These are phyloP conservation scores for Emmonsia crescens DNA, from an alignment of 2,329 filamentous ascomycete genomes.

Conservation along the genomic window DNA sequence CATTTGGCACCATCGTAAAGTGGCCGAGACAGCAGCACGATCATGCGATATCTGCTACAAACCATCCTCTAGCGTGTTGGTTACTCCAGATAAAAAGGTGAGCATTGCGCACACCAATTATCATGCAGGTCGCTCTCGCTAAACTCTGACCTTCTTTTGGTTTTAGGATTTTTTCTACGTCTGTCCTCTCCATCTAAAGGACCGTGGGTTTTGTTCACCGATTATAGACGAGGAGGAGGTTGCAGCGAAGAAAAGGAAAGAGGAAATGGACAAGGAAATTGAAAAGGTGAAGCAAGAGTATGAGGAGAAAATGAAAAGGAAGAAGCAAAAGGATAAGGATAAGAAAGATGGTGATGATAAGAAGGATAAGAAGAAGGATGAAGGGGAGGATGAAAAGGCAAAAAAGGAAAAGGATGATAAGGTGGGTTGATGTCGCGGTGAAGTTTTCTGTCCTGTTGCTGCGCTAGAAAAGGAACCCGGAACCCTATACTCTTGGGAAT, in stretches of 20 bases:
- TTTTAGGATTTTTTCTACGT: conserved; percentile 80
- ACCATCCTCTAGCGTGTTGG: conserved; percentile 71
- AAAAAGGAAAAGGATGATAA: conserved; percentile 45
- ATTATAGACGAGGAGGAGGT: conserved; percentile 35
- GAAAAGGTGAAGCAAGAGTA: conserved; percentile 44
- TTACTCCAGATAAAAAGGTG: conserved; percentile 84
- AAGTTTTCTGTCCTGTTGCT: conserved; percentile 6
- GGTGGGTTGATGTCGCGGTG: conserved; percentile 23
- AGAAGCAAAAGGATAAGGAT: conserved; percentile 51
- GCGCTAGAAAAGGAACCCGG: conserved; percentile 16
- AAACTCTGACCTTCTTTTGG: not conserved
- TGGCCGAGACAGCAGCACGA: conserved; percentile 73
- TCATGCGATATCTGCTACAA: conserved; percentile 89
- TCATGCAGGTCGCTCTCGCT: not conserved
- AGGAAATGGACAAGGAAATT: conserved; percentile 35
- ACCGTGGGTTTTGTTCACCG: conserved; percentile 64
- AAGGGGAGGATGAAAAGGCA: conserved; percentile 34
- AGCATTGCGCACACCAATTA: conserved; percentile 6
- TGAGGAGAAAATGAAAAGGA: conserved; percentile 65
- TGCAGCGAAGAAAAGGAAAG: conserved; percentile 33
- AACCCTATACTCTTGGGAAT: not conserved
- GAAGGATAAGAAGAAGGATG: conserved; percentile 37
- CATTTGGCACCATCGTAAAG: conserved; percentile 72
- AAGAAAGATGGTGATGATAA: conserved; percentile 38
- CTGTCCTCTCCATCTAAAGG: conserved; percentile 71